Conservation (phyloP, 352 stramenopile genomes). For the Globisporangium parvum region DNA sequence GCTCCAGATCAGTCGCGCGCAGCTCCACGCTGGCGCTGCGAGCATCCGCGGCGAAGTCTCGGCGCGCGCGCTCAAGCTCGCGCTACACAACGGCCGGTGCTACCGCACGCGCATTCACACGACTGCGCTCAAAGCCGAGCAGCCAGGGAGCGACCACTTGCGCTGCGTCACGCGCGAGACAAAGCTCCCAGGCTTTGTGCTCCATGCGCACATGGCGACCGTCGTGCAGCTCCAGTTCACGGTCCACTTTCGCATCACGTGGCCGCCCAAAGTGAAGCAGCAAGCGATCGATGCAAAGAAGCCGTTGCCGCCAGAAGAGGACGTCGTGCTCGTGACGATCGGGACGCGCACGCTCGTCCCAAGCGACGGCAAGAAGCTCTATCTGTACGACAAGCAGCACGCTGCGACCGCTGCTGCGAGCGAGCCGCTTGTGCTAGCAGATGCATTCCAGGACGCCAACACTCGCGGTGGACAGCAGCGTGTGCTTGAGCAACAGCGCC, state of each 20-base stretch:
- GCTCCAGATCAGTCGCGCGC: constrained; percentile 56
- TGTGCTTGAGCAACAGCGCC: constrained; percentile 16
- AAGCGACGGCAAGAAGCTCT: constrained; percentile 74
- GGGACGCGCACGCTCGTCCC: constrained; percentile 54
- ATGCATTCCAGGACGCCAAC: not conserved
- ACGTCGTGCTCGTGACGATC: constrained; percentile 74
- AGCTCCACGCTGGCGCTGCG: constrained; percentile 37
- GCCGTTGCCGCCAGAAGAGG: constrained; percentile 50
- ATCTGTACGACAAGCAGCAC: constrained; percentile 59
- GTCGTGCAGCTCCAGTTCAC: constrained; percentile 86
- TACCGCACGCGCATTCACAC: constrained; percentile 64
- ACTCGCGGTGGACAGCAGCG: constrained; percentile 1
- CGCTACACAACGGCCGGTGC: constrained; percentile 85
- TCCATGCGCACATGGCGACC: constrained; percentile 73
- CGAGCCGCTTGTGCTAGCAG: constrained; percentile 19
- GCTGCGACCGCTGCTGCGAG: constrained; percentile 17
- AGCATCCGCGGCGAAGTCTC: constrained; percentile 65
- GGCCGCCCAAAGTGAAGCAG: constrained; percentile 59
- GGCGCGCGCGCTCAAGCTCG: constrained; percentile 73
- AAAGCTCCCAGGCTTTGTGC: constrained; percentile 66
- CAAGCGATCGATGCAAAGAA: constrained; percentile 55
- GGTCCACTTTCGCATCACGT: constrained; percentile 71
- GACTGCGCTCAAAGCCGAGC: constrained; percentile 59
- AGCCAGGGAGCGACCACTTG: constrained; percentile 65
- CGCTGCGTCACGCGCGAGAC: constrained; percentile 36